These are phyloP conservation scores for Truncatella angustata DNA, from an alignment of 2,329 filamentous ascomycete genomes.

Conservation along the genomic window DNA sequence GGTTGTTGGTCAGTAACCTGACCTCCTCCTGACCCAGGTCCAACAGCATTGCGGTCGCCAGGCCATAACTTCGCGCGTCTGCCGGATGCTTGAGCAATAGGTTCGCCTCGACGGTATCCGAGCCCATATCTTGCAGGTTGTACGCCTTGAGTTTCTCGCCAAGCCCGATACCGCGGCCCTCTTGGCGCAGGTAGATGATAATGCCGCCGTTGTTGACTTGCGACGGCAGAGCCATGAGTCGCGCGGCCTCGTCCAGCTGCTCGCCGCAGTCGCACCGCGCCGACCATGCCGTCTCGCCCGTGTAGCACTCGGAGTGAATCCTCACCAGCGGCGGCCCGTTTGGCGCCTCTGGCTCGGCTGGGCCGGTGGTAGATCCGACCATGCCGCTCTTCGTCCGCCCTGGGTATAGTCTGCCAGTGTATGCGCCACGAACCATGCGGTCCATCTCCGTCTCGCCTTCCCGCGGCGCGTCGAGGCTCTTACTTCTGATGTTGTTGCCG, in stretches of 20 bases:
- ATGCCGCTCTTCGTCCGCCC: slow-evolving; percentile 76
- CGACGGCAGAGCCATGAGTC: slow-evolving; percentile 78
- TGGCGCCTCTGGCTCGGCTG: slow-evolving; percentile 11
- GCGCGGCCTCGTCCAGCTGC: slow-evolving; percentile 92
- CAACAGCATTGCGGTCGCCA: slow-evolving; percentile 92
- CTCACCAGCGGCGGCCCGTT: slow-evolving; percentile 70
- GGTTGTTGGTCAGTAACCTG: slow-evolving; percentile 89
- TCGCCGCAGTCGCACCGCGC: slow-evolving; percentile 97
- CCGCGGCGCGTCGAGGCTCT: slow-evolving; percentile 67
- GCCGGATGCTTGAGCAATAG: slow-evolving; percentile 86
- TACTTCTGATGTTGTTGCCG: slow-evolving; percentile 76
- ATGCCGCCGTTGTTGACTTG: slow-evolving; percentile 70
- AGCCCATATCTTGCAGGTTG: slow-evolving; percentile 93
- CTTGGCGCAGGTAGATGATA: slow-evolving; percentile 93
- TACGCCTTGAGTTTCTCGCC: slow-evolving; percentile 97
- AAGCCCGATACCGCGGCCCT: slow-evolving; percentile 91
- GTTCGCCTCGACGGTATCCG: slow-evolving; percentile 97
- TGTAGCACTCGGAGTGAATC: slow-evolving; percentile 98
- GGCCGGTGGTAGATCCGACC: slow-evolving; percentile 30
- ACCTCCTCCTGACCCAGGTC: slow-evolving; percentile 81
- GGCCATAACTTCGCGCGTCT: slow-evolving; percentile 88
- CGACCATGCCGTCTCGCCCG: slow-evolving; percentile 97
- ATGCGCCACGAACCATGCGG: slow-evolving; percentile 91
- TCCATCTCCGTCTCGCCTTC: slow-evolving; percentile 83
- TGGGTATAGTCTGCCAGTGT: slow-evolving; percentile 82